phyloP scores from a whole-genome alignment of 768 basidiomycete species.

The Leccinellum albellum region DNA sequence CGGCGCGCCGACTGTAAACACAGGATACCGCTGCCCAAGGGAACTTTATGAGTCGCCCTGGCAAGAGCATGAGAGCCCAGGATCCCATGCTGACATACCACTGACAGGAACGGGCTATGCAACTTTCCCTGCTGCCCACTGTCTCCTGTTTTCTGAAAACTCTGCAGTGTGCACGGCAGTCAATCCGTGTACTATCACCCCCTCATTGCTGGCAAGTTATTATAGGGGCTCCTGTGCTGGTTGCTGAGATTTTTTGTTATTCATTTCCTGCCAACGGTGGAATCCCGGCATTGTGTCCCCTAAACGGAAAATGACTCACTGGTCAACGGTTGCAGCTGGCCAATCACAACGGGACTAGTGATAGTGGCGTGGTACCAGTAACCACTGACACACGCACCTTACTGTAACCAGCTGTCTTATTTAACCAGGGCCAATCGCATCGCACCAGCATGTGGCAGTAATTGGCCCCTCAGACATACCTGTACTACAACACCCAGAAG shows the following conservation, averaged over 20 bases:
- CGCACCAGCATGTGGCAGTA: background rate
- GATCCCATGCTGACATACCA: background rate
- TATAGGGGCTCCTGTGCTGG: background rate
- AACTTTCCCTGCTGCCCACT: conserved; percentile 44
- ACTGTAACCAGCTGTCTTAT: background rate
- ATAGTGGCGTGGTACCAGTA: conserved; percentile 44
- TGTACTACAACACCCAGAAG: background rate
- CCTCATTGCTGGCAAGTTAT: conserved; percentile 53
- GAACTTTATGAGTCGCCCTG: conserved; percentile 37
- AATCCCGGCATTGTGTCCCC: conserved; percentile 42
- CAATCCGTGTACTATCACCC: conserved; percentile 45
- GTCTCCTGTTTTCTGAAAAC: conserved; percentile 47
- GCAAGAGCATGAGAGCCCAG: background rate
- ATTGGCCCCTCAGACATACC: background rate
- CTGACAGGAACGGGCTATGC: conserved; percentile 39
- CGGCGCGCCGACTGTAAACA: conserved; percentile 47
- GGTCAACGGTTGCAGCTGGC: conserved; percentile 41
- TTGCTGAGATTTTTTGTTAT: no score
- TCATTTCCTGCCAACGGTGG: no score
- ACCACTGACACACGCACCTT: no score
- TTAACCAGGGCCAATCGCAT: background rate
- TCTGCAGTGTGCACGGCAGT: conserved; percentile 44
- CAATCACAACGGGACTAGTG: conserved; percentile 43
- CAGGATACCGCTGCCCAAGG: conserved; percentile 46
- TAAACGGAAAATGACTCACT: conserved; percentile 39